These are phyloP conservation scores for Hymenoscyphus fraxineus DNA, from an alignment of 2,329 filamentous ascomycete species.

Conservation along the genomic window DNA sequence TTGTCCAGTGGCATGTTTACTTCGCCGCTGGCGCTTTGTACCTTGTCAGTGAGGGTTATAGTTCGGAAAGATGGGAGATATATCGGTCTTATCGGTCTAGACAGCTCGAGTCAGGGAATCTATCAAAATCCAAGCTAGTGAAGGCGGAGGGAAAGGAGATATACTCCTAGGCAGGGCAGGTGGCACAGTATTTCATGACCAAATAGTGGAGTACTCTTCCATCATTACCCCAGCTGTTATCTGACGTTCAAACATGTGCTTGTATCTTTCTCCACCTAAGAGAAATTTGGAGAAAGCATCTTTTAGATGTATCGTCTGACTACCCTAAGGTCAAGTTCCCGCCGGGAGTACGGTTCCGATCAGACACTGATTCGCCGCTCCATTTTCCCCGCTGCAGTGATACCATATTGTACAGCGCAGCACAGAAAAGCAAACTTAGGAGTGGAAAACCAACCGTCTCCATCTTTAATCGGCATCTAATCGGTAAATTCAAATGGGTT, in stretches of 20 bases:
- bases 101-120: background rate
- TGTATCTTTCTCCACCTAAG: no score
- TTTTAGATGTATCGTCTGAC: no score
- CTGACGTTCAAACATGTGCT: background rate
- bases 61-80: background rate
- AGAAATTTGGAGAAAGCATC: background rate
- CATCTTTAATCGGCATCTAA: background rate
- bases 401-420: background rate
- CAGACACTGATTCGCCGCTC: background rate
- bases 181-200: background rate
- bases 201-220: background rate
- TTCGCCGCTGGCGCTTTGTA: background rate
- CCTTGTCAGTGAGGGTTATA: background rate
- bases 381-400: background rate
- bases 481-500: background rate
- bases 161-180: background rate
- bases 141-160: background rate
- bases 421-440: background rate
- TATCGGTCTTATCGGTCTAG: background rate
- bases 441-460: background rate
- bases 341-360: background rate
- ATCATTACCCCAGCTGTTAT: background rate
- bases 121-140: background rate
- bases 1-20: background rate
- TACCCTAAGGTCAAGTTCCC: background rate